Evolutionary conservation across 805 yeast species (phyloP).

Genomic region (Candida michaelii): DNA sequence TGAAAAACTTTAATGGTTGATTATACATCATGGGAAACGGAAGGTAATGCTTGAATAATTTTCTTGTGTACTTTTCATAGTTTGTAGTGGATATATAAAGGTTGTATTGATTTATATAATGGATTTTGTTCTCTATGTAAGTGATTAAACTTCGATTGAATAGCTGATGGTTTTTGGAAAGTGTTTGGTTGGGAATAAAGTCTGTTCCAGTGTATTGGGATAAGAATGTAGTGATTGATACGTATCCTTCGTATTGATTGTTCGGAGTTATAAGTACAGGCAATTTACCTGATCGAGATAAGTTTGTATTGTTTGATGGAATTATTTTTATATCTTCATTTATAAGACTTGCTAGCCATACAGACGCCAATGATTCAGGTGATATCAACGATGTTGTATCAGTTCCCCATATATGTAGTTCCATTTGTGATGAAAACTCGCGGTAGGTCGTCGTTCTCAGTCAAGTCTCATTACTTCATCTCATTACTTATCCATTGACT

Average conservation of each 20-base stretch:
- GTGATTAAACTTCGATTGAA: slow-evolving; percentile 46
- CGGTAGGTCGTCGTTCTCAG: no score
- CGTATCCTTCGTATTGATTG: slow-evolving; percentile 19
- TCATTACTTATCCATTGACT: no score
- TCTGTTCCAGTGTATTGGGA: neutral
- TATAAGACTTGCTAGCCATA: slow-evolving; percentile 39
- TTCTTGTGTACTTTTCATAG: slow-evolving; percentile 60
- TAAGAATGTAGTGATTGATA: slow-evolving; percentile 15
- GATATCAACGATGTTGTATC: slow-evolving; percentile 44
- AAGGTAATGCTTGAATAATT: slow-evolving; percentile 49
- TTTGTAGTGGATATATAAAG: slow-evolving; percentile 47
- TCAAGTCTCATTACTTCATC: no score
- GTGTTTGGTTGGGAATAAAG: neutral
- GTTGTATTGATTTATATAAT: slow-evolving; percentile 54
- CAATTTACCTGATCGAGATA: slow-evolving; percentile 47
- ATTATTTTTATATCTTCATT: slow-evolving; percentile 32
- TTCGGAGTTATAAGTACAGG: slow-evolving; percentile 43
- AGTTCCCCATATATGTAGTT: slow-evolving; percentile 59
- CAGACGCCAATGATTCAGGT: slow-evolving; percentile 51
- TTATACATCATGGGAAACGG: slow-evolving; percentile 78
- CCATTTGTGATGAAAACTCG: slow-evolving; percentile 12
- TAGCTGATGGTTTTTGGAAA: slow-evolving; percentile 28
- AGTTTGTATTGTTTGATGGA: slow-evolving; percentile 58
- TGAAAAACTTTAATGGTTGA: slow-evolving; percentile 52
- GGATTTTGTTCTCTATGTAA: slow-evolving; percentile 41